These are phyloP conservation scores for Carallia brachiata DNA, from an alignment of 345 rosid genomes.

Conservation along the genomic window DNA sequence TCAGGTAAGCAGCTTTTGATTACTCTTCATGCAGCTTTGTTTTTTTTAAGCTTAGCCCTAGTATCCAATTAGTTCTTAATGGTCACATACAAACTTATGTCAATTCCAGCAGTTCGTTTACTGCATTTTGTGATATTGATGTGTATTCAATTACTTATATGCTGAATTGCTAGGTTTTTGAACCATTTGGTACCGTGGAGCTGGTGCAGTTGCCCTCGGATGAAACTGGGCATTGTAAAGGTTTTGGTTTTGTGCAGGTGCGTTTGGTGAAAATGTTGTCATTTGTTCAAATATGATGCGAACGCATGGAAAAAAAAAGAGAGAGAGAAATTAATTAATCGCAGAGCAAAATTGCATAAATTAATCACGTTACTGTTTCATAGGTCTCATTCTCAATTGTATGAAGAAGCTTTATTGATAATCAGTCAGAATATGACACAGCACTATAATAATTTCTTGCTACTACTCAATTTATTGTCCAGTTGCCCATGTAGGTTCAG, in stretches of 20 bases:
- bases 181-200: conserved; percentile 92
- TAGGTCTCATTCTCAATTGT: too few species aligned
- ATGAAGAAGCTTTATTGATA: too few species aligned
- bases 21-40: not conserved
- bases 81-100: not conserved
- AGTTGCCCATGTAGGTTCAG: too few species aligned
- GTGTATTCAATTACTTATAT: not conserved
- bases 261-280: conserved; percentile 13
- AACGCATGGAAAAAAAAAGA: not conserved
- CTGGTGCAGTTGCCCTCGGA: conserved; percentile 92
- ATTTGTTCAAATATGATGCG: not conserved
- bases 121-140: not conserved
- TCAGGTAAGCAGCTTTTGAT: conserved; percentile 43
- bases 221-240: conserved; percentile 86
- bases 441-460: too few species aligned
- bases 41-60: not conserved
- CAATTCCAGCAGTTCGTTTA: not conserved
- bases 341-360: not conserved
- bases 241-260: conserved; percentile 97
- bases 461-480: too few species aligned
- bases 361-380: too few species aligned
- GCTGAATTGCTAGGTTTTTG: conserved; percentile 67
- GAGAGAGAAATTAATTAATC: not conserved
- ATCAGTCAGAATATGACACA: too few species aligned
- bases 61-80: not conserved